A percentile compares a stretch with the other conserved stretches of the same genome.
Evolutionary conservation across 164 flowering plant species (phyloP).

Genomic region (Tinospora cordifolia): DNA sequence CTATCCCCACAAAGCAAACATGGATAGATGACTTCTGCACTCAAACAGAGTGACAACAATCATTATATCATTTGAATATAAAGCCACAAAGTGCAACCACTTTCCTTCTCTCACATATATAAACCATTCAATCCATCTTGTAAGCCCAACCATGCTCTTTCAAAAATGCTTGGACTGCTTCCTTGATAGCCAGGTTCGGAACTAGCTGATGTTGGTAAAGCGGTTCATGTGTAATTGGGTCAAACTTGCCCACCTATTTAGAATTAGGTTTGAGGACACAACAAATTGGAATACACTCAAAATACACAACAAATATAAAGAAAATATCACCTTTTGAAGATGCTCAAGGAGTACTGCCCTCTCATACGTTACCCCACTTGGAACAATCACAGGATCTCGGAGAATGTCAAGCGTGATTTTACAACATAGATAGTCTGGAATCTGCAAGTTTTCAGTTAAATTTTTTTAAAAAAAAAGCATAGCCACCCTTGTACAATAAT

Average conservation of each 20-base stretch:
- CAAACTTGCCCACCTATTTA: constrained; percentile 74
- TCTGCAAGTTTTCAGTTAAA: constrained; percentile 34
- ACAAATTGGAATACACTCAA: background rate
- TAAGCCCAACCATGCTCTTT: constrained; percentile 83
- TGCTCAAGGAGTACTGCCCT: constrained; percentile 74
- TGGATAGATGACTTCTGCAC: background rate
- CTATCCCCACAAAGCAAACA: background rate
- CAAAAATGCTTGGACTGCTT: constrained; percentile 69
- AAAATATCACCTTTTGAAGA: constrained; percentile 58
- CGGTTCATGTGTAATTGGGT: constrained; percentile 74
- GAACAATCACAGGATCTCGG: constrained; percentile 90
- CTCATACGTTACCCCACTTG: constrained; percentile 89
- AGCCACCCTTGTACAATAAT: background rate
- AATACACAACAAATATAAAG: background rate
- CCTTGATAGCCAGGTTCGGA: constrained; percentile 82
- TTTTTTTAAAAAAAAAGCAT: background rate
- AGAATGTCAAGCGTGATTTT: constrained; percentile 78
- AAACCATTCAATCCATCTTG: constrained; percentile 24
- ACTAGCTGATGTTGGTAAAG: constrained; percentile 52
- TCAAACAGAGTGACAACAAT: background rate
- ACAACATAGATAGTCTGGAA: constrained; percentile 89
- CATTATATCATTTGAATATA: background rate
- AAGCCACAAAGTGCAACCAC: background rate
- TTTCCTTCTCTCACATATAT: background rate
- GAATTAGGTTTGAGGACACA: background rate